Evolutionary conservation across 306 rosid species (phyloP).

Genomic region (Pyrus communis): DNA sequence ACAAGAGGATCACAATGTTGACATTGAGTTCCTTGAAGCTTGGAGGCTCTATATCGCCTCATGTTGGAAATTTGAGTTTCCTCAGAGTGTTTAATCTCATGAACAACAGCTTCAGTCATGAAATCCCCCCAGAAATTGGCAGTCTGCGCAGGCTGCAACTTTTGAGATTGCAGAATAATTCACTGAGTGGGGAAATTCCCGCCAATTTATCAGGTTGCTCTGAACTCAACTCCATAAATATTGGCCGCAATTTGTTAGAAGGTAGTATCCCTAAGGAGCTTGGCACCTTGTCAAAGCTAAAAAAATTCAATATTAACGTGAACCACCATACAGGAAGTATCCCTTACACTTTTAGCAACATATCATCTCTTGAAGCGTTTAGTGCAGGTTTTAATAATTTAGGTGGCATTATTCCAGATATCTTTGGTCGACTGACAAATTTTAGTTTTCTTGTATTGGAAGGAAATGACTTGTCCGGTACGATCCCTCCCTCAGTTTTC

Average conservation of each 20-base stretch:
- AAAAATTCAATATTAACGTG: too few species aligned
- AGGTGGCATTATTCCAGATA: background rate
- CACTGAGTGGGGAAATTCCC: background rate
- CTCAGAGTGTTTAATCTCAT: accelerated
- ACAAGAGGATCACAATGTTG: background rate
- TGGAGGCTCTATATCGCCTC: background rate
- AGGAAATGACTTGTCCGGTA: background rate
- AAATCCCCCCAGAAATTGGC: background rate
- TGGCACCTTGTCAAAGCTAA: too few species aligned
- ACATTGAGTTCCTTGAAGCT: background rate
- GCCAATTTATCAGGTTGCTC: background rate
- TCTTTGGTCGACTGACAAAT: background rate
- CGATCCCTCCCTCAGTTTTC: background rate
- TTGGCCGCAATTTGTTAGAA: accelerated
- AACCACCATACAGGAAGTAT: background rate
- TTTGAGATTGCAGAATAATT: background rate
- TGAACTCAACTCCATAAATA: accelerated
- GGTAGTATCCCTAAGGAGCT: background rate
- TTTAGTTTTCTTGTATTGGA: background rate
- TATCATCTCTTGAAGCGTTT: accelerated
- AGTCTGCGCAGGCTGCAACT: background rate
- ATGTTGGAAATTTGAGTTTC: background rate
- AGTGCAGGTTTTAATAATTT: accelerated
- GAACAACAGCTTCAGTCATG: background rate
- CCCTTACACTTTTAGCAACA: background rate